Base-by-base conservation (phyloP, 352 stramenopile species). In the Pythium sp. region DNA sequence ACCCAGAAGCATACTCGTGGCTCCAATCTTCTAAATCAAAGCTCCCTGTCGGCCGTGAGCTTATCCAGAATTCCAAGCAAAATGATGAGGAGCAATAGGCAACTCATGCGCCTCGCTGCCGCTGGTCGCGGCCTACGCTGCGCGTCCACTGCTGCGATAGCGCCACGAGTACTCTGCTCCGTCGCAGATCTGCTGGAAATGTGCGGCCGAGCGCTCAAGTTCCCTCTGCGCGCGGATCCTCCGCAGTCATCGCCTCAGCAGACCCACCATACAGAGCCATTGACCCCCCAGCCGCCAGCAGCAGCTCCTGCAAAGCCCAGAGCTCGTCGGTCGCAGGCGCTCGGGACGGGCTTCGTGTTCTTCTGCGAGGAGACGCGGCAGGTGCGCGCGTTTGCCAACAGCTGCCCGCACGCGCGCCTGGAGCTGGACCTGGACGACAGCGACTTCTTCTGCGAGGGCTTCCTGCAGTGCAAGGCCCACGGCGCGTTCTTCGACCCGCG, bases 381-480 rank as follows among this genome's bases (percentile, higher is more conserved):
- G 32, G 81, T 81, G 20, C 82, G 79, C 3, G 81, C 78, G 22
- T 92, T 89, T 54, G 71, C 83, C 53, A 92, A 92, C 74, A 75
- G 76, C 65, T 91, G 84, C 64, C 81, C 84, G 7, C 83, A 94
- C 60, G 85, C 86, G 51, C 71, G 80, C 63, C 68, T 93, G 64
- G 84, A 94, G 72, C 70, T 94, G 57, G 84, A 94, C 65, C 69
- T 90, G 58, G 83, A 92, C 70, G 87, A 93, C 76, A 84, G 79
- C 71, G 84, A 93, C 66, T 94, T 94, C 67, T 91, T 93, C 70
- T 81, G 72, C 61, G 79, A 91, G 72, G 84, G 84, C 14, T 91
- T 93, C 62, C 72, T 94, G 53, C 82, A 91, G 65, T 94, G 86
- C 79, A 94, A 94, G 64, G 83, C 75, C 2, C 86, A 94, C 68